Evolutionary conservation across 331 rosid genomes (phyloP).

Genomic region (Acacia pycnantha): DNA sequence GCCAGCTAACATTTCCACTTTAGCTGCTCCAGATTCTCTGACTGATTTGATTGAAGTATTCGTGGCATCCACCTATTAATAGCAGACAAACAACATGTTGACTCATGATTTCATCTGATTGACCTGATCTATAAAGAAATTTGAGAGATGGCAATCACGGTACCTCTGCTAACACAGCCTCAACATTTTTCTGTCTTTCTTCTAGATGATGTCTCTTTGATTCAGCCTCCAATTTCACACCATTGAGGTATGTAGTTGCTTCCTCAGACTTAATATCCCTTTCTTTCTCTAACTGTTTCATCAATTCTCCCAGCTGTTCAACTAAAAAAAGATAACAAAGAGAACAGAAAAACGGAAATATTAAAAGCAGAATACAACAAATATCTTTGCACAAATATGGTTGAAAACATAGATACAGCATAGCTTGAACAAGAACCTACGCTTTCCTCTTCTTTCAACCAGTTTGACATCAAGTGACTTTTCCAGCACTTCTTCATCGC

Average conservation of each 20-base stretch:
- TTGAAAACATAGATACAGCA: slow-evolving; percentile 3
- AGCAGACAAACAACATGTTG: slow-evolving; percentile 22
- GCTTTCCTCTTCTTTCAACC: slow-evolving; percentile 68
- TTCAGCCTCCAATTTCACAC: slow-evolving; percentile 56
- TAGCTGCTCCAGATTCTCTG: slow-evolving; percentile 48
- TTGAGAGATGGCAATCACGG: neutral
- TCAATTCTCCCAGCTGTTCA: slow-evolving; percentile 46
- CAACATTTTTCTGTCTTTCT: slow-evolving; percentile 62
- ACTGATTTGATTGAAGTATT: slow-evolving; percentile 39
- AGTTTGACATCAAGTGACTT: slow-evolving; percentile 80
- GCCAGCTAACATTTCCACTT: slow-evolving; percentile 41
- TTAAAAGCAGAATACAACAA: neutral
- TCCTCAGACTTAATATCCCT: slow-evolving; percentile 50
- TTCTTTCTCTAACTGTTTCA: slow-evolving; percentile 56
- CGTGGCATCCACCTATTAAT: slow-evolving; percentile 58
- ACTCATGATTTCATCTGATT: slow-evolving; percentile 19
- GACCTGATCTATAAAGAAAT: neutral
- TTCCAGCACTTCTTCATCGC: slow-evolving; percentile 64
- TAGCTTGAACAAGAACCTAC: slow-evolving; percentile 38
- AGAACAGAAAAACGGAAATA: neutral
- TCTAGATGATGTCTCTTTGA: slow-evolving; percentile 55
- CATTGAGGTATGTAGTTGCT: slow-evolving; percentile 47
- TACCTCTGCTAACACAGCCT: slow-evolving; percentile 67
- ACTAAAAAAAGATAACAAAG: slow-evolving; percentile 35
- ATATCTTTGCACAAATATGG: slow-evolving; percentile 12